phyloP scores from a whole-genome alignment of 805 yeast species.

The Kuraishia molischiana region DNA sequence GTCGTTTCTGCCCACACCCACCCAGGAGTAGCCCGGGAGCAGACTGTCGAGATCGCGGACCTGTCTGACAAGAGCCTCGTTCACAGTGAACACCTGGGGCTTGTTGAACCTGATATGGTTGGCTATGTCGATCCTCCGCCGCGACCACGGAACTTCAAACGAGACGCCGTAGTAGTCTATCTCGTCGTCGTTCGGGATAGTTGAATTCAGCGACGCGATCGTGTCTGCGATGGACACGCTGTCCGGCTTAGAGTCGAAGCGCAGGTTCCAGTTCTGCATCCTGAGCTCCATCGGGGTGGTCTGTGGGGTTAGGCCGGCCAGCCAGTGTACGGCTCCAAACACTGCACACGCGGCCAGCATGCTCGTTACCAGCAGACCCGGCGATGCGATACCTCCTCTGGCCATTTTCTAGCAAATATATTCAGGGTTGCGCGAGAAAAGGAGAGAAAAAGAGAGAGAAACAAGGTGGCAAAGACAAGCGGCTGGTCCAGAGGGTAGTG shows the following conservation, averaged over 20 bases:
- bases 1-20: conserved; percentile 44
- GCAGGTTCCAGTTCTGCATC: conserved; percentile 19
- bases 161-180: conserved; percentile 15
- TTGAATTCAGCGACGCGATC: conserved; percentile 8
- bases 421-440: no score
- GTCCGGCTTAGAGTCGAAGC: conserved; percentile 16
- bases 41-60: conserved; percentile 29
- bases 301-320: not conserved
- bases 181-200: conserved; percentile 13
- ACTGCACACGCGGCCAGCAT: no score
- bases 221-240: conserved; percentile 12
- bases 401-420: no score
- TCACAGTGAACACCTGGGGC: conserved; percentile 29
- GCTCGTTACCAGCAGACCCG: no score
- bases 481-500: no score
- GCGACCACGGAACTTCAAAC: conserved; percentile 23
- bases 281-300: conserved; percentile 3
- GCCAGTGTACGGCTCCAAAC: no score
- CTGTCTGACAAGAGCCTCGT: conserved; percentile 38
- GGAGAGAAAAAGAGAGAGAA: no score
- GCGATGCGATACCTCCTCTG: no score
- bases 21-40: conserved; percentile 25
- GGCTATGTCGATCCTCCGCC: conserved; percentile 21
- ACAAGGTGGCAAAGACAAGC: no score
- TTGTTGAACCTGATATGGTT: conserved; percentile 23